Conservation (phyloP, 2,329 filamentous ascomycete genomes). For the Penicillium sp. region DNA sequence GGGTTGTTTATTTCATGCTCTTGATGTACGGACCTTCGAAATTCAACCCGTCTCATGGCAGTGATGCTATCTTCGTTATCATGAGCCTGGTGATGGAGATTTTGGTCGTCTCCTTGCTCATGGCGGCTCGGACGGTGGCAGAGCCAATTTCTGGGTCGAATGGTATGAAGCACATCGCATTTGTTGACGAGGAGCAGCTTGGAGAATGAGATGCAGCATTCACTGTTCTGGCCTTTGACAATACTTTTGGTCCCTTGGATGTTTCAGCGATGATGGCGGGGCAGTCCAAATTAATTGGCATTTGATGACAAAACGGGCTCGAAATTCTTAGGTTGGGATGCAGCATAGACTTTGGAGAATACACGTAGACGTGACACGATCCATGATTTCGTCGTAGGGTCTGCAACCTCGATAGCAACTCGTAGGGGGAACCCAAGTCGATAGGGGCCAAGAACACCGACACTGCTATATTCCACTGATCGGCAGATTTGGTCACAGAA, state of each 20-base stretch:
- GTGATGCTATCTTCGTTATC: conserved; percentile 19
- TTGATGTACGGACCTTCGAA: conserved; percentile 20
- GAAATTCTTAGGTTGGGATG: conserved; percentile 23
- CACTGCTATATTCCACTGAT: conserved; percentile 30
- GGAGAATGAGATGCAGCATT: conserved; percentile 1
- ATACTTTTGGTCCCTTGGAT: background rate
- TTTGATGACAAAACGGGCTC: conserved; percentile 6
- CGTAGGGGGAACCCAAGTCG: conserved; percentile 30
- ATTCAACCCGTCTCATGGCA: conserved; percentile 20
- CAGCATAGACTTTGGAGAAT: conserved; percentile 30
- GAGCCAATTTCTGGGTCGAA: conserved; percentile 21
- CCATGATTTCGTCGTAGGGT: conserved; percentile 27
- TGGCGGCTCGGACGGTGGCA: conserved; percentile 22
- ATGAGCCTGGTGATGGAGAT: conserved; percentile 32
- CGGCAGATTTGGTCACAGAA: conserved; percentile 34
- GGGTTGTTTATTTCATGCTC: conserved; percentile 27
- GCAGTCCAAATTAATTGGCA: background rate
- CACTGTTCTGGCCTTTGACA: background rate
- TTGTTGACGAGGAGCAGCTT: conserved; percentile 6
- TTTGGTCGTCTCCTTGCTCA: conserved; percentile 20
- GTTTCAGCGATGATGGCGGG: background rate
- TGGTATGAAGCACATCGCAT: background rate
- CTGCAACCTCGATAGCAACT: conserved; percentile 29
- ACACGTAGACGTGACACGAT: conserved; percentile 23
- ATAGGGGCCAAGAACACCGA: conserved; percentile 29